Percentiles rank a stretch among this genome's conserved stretches.
phyloP scores from a whole-genome alignment of 805 yeast genomes.

The Saturnispora dispora region DNA sequence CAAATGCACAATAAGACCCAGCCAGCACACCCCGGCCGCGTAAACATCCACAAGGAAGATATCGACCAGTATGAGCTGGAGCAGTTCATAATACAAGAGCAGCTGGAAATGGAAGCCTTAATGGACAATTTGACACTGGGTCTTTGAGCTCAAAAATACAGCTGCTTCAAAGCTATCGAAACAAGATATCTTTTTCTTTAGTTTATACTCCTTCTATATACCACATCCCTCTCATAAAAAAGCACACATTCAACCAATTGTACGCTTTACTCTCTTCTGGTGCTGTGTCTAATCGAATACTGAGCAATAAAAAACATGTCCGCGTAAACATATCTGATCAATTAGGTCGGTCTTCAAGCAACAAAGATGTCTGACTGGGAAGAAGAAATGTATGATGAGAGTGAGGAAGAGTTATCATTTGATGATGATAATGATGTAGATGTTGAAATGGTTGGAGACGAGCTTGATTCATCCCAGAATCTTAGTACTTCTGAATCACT shows the following conservation, averaged over 20 bases:
- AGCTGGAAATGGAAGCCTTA: conserved; percentile 25
- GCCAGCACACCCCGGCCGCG: background rate
- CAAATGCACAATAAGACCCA: background rate
- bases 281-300: background rate
- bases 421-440: conserved; percentile 23
- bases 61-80: conserved; percentile 17
- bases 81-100: conserved; percentile 21
- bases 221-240: background rate
- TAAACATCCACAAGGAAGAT: background rate
- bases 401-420: conserved; percentile 28
- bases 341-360: background rate
- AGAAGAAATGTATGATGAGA: conserved; percentile 30
- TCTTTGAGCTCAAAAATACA: conserved; percentile 7
- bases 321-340: background rate
- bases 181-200: background rate
- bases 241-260: too few relatives aligned
- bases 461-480: conserved; percentile 9
- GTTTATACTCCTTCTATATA: background rate
- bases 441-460: conserved; percentile 9
- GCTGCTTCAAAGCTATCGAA: too few relatives aligned
- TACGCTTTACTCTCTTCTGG: too few relatives aligned
- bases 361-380: conserved; percentile 30
- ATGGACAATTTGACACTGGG: conserved; percentile 3
- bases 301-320: background rate
- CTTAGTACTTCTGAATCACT: conserved; percentile 15